These are phyloP conservation scores for Fusarium newnesense DNA, from an alignment of 2,329 filamentous ascomycete species.

Conservation along the genomic window DNA sequence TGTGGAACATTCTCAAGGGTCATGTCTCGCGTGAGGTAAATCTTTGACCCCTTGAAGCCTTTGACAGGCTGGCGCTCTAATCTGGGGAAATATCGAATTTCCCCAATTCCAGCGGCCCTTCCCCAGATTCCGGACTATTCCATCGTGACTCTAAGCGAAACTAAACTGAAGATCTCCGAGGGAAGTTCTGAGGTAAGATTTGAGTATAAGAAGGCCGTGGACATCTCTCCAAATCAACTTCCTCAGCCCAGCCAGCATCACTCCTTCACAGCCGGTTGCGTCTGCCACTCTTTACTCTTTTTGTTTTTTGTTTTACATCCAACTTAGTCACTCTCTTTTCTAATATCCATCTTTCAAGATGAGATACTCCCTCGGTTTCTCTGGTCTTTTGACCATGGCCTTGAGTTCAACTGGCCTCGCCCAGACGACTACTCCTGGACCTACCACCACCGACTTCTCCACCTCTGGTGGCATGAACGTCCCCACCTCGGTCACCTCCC, in stretches of 20 bases:
- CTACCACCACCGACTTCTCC: not conserved
- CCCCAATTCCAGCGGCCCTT: slow-evolving; percentile 26
- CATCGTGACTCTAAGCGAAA: not conserved
- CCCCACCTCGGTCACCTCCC: slow-evolving; percentile 7
- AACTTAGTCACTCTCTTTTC: slow-evolving; percentile 24
- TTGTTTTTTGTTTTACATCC: slow-evolving; percentile 12
- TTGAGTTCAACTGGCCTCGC: slow-evolving; percentile 18
- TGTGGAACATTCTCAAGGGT: slow-evolving; percentile 26
- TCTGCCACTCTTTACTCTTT: slow-evolving; percentile 35
- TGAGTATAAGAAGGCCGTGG: slow-evolving; percentile 28
- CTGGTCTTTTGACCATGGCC: slow-evolving; percentile 37
- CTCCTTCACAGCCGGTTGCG: slow-evolving; percentile 33
- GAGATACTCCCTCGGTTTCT: slow-evolving; percentile 33
- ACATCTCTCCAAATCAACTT: slow-evolving; percentile 10
- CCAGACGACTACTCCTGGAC: not conserved
- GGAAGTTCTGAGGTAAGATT: too few relatives aligned
- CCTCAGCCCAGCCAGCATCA: slow-evolving; percentile 35
- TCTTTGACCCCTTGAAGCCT: not conserved
- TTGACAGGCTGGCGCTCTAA: not conserved
- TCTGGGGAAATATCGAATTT: slow-evolving; percentile 30
- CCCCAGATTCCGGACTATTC: not conserved
- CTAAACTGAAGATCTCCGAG: fast-evolving
- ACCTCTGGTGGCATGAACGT: slow-evolving; percentile 16
- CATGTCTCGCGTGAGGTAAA: not conserved
- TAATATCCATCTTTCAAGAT: slow-evolving; percentile 6